phyloP scores from a whole-genome alignment of 306 rosid genomes.

The Cyamopsis tetragonoloba region DNA sequence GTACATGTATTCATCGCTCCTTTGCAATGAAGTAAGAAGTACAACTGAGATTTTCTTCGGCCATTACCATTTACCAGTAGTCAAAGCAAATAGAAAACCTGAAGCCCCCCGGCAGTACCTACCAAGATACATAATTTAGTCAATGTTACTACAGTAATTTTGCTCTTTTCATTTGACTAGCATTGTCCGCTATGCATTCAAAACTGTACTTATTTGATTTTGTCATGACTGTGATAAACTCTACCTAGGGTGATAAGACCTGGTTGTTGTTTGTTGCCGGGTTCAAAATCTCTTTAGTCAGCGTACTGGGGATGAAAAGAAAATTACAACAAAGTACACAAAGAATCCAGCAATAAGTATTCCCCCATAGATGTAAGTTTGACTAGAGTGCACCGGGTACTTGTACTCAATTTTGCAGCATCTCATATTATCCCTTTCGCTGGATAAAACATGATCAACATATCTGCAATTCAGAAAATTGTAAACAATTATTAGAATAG shows the following conservation, averaged over 20 bases:
- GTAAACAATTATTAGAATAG: not conserved
- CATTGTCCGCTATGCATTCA: constrained; percentile 21
- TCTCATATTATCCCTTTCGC: constrained; percentile 76
- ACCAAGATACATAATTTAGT: constrained; percentile 19
- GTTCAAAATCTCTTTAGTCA: constrained; percentile 30
- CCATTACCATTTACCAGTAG: not conserved
- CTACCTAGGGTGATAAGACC: not conserved
- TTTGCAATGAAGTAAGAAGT: not conserved
- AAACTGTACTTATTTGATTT: constrained; percentile 12
- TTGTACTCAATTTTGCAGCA: constrained; percentile 87
- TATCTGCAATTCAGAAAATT: constrained; percentile 51
- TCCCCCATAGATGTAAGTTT: constrained; percentile 82
- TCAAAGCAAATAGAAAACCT: not conserved
- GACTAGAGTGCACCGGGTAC: constrained; percentile 75
- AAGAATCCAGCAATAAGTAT: constrained; percentile 88
- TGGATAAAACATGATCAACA: constrained; percentile 67
- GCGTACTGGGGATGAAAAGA: constrained; percentile 81
- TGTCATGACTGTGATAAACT: constrained; percentile 3
- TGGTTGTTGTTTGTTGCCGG: not conserved
- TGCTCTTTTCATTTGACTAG: constrained; percentile 25
- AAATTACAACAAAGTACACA: constrained; percentile 86
- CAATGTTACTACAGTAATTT: constrained; percentile 16
- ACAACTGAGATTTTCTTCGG: not conserved
- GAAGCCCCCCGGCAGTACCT: not conserved
- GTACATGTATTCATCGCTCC: not conserved